phyloP scores from a whole-genome alignment of 1,284 basidiomycete species.

The Sanguinoderma infundibulare region DNA sequence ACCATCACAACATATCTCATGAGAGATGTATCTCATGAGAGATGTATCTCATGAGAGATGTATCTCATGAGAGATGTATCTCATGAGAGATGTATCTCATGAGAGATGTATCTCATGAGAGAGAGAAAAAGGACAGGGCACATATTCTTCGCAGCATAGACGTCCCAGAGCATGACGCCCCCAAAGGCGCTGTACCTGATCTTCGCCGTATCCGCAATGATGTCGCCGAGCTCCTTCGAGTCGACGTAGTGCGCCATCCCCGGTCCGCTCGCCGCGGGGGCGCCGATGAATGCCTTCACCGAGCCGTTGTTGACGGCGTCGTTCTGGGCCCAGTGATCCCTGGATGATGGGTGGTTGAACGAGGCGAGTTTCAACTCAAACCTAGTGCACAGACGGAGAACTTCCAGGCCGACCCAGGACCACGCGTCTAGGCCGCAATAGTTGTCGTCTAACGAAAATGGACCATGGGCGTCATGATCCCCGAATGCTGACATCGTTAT shows the following conservation, averaged over 20 bases:
- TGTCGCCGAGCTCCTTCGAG: constrained; percentile 46
- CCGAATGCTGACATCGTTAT: background rate
- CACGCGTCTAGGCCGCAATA: background rate
- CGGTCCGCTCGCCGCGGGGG: constrained; percentile 50
- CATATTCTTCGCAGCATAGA: background rate
- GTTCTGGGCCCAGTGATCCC: constrained; percentile 68
- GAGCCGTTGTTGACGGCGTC: constrained; percentile 54
- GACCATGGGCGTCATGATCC: background rate
- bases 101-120: background rate
- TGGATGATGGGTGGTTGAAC: too few species aligned
- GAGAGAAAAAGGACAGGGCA: background rate
- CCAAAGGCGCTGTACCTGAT: constrained; percentile 68
- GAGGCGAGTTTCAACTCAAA: too few species aligned
- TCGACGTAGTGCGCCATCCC: constrained; percentile 57
- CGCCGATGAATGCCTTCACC: constrained; percentile 67
- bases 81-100: too few species aligned
- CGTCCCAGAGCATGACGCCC: constrained; percentile 64
- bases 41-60: too few species aligned
- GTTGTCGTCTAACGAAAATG: background rate
- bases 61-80: too few species aligned
- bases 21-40: background rate
- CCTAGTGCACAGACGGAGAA: too few species aligned
- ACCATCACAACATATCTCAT: background rate
- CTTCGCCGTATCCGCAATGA: constrained; percentile 46
- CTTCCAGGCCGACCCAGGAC: background rate